Percentiles rank a stretch among this genome's conserved stretches.
Evolutionary conservation across 2,329 filamentous ascomycete species (phyloP).

Genomic region (Rutstroemia sydowiana): DNA sequence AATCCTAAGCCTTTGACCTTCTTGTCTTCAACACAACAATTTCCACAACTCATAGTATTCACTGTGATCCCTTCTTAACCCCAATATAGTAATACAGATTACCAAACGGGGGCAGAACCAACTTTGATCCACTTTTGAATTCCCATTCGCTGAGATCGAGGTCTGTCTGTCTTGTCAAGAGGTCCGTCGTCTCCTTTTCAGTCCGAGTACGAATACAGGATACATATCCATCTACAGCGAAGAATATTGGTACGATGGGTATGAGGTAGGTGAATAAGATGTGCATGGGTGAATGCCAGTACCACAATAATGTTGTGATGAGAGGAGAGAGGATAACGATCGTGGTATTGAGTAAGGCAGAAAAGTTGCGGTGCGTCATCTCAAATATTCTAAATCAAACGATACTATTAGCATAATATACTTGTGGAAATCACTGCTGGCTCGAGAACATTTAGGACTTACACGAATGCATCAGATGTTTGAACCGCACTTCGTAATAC

Average conservation of each 20-base stretch:
- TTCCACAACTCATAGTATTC: too few species aligned
- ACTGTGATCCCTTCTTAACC: not conserved
- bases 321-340: not conserved
- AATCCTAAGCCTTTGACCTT: too few species aligned
- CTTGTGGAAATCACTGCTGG: not conserved
- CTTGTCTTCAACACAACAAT: too few species aligned
- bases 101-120: not conserved
- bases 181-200: not conserved
- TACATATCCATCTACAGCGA: not conserved
- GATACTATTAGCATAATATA: not conserved
- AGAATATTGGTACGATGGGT: not conserved
- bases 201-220: not conserved
- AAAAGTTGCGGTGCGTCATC: conserved; percentile 1
- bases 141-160: not conserved
- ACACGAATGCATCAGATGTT: not conserved
- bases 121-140: not conserved
- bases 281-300: not conserved
- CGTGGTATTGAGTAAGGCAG: not conserved
- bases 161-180: not conserved
- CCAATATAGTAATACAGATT: not conserved
- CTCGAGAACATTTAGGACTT: not conserved
- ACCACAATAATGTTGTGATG: not conserved
- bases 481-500: not conserved
- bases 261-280: not conserved
- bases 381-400: not conserved